Conservation (phyloP, 1,284 basidiomycete genomes). For the Trichosporon coremiiforme region DNA sequence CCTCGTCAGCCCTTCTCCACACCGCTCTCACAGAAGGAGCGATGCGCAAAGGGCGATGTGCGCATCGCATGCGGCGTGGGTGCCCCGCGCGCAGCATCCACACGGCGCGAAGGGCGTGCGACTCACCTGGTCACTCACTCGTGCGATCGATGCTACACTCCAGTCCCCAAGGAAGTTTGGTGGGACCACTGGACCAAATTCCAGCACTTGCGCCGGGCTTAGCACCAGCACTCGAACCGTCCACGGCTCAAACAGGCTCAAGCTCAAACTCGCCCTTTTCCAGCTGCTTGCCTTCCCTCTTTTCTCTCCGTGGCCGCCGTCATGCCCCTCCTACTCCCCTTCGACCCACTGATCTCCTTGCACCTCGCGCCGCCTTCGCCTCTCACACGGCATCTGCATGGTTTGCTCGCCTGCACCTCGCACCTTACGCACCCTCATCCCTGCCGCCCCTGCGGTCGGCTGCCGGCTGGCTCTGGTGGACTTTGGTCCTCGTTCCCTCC, state of each 20-base stretch:
- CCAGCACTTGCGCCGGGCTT: background rate
- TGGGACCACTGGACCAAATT: background rate
- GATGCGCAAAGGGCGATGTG: background rate
- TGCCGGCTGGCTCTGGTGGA: background rate
- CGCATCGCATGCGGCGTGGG: background rate
- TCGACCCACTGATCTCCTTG: background rate
- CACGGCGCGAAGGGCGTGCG: background rate
- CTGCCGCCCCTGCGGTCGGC: background rate
- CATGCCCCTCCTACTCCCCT: background rate
- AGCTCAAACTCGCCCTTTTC: conserved; percentile 11
- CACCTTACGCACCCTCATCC: background rate
- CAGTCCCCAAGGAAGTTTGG: background rate
- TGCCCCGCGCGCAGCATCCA: background rate
- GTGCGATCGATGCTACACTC: background rate
- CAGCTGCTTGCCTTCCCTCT: background rate
- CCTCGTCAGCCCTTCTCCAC: background rate
- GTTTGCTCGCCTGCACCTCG: background rate
- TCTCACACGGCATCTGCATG: background rate
- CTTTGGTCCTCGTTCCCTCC: background rate
- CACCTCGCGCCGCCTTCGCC: background rate
- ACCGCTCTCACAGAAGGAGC: background rate
- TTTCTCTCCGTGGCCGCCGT: background rate
- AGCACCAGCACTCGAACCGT: background rate
- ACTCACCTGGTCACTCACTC: conserved; percentile 1
- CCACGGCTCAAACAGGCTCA: background rate